These are phyloP conservation scores for Colletotrichum siamense DNA, from an alignment of 2,329 filamentous ascomycete species.

Conservation along the genomic window DNA sequence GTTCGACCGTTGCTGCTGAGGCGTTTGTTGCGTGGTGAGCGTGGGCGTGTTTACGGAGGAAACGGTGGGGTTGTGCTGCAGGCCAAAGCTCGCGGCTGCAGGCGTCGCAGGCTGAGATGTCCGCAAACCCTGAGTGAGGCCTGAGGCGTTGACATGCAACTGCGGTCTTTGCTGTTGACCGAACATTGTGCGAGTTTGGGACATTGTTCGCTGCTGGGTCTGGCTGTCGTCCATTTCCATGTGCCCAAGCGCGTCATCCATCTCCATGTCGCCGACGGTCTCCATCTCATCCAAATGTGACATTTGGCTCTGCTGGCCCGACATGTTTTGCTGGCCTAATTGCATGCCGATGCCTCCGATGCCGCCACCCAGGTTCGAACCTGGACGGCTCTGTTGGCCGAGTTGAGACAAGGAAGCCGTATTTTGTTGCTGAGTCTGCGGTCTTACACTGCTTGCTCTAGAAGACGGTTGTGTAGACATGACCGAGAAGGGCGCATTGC, in stretches of 20 bases:
- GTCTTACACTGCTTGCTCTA: conserved; percentile 20
- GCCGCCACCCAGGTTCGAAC: conserved; percentile 15
- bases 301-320: conserved; percentile 43
- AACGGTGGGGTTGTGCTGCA: conserved; percentile 93
- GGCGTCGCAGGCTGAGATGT: conserved; percentile 89
- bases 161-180: conserved; percentile 71
- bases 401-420: conserved; percentile 19
- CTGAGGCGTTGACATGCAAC: conserved; percentile 81
- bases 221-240: conserved; percentile 70
- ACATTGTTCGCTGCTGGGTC: conserved; percentile 57
- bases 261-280: conserved; percentile 92
- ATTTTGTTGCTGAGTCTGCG: conserved; percentile 16
- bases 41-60: conserved; percentile 97
- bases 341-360: conserved; percentile 23
- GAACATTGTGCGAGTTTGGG: conserved; percentile 73
- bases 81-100: conserved; percentile 74
- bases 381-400: conserved; percentile 10
- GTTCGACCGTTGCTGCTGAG: conserved; percentile 47
- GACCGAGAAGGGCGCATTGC: conserved; percentile 42
- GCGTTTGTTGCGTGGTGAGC: conserved; percentile 77
- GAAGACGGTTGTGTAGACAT: conserved; percentile 16
- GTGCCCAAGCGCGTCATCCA: conserved; percentile 80
- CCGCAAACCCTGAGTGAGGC: conserved; percentile 77
- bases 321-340: conserved; percentile 35
- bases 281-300: conserved; percentile 74